A percentile compares a stretch with the other conserved stretches of the same genome.
Evolutionary conservation across 2,329 filamentous ascomycete species (phyloP).

Genomic region (Claviceps spartinae): DNA sequence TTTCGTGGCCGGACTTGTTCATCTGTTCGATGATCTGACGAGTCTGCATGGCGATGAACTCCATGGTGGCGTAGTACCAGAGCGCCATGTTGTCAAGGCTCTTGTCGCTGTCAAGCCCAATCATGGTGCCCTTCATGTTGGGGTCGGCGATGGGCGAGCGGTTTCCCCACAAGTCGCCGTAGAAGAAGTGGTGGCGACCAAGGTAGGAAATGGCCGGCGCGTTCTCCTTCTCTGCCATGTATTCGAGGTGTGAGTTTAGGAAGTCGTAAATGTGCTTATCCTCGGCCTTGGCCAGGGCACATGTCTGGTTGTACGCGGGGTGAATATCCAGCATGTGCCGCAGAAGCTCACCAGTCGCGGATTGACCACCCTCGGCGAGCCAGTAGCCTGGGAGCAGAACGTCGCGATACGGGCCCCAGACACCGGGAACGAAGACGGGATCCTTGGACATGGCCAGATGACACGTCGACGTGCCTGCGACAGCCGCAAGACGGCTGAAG

Average conservation of each 20-base stretch:
- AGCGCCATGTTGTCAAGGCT: constrained; percentile 76
- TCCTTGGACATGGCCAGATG: constrained; percentile 91
- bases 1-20: constrained; percentile 78
- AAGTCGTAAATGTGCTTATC: constrained; percentile 91
- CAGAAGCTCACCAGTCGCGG: constrained; percentile 85
- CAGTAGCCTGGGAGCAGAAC: constrained; percentile 84
- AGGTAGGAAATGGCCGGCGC: constrained; percentile 76
- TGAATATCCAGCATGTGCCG: constrained; percentile 94
- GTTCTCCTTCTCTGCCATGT: constrained; percentile 53
- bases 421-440: constrained; percentile 84
- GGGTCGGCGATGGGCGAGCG: constrained; percentile 85
- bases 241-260: constrained; percentile 73
- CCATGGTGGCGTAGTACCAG: constrained; percentile 91
- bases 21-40: constrained; percentile 89
- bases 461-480: constrained; percentile 93
- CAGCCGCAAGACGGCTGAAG: constrained; percentile 82
- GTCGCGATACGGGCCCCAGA: constrained; percentile 95
- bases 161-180: constrained; percentile 95
- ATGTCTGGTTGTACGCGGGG: constrained; percentile 70
- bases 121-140: constrained; percentile 80
- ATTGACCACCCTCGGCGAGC: constrained; percentile 96
- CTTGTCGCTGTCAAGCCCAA: constrained; percentile 79
- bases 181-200: constrained; percentile 93
- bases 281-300: constrained; percentile 65
- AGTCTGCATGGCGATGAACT: constrained; percentile 96